Evolutionary conservation across 2,329 filamentous ascomycete genomes (phyloP).

Genomic region (Sporothrix luriei): DNA sequence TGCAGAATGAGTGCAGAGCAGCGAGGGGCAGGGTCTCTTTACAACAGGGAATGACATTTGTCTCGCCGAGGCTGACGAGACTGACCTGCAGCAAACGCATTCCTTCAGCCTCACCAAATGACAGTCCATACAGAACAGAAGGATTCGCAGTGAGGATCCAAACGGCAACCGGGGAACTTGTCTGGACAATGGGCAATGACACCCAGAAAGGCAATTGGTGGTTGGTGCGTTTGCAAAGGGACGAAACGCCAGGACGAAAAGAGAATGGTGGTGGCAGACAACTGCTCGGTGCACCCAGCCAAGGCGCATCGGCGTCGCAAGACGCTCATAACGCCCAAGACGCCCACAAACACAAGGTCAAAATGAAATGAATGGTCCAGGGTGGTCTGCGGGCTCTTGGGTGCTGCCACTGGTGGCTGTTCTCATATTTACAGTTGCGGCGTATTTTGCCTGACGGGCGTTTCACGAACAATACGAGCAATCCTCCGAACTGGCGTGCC

Average conservation of each 20-base stretch:
- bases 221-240: background rate
- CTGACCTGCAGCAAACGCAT: too few relatives aligned
- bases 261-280: background rate
- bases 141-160: too few relatives aligned
- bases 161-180: background rate
- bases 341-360: background rate
- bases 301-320: constrained; percentile 25
- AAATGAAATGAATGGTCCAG: background rate
- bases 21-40: background rate
- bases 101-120: too few relatives aligned
- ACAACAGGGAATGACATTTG: background rate
- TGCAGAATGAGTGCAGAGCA: constrained; percentile 10
- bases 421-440: constrained; percentile 21
- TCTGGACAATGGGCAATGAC: constrained; percentile 15
- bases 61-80: too few relatives aligned
- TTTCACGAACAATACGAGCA: background rate
- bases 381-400: background rate
- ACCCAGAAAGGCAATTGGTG: constrained; percentile 11
- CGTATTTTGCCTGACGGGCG: background rate
- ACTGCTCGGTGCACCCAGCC: background rate
- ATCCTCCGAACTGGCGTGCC: too few relatives aligned
- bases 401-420: too few relatives aligned
- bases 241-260: constrained; percentile 3
- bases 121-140: too few relatives aligned
- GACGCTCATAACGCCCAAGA: too few relatives aligned